Evolutionary conservation across 169 alveolate genomes (phyloP), one percentile per base, ranked within the genome.

Genomic region (Plasmodium blacklocki): DNA sequence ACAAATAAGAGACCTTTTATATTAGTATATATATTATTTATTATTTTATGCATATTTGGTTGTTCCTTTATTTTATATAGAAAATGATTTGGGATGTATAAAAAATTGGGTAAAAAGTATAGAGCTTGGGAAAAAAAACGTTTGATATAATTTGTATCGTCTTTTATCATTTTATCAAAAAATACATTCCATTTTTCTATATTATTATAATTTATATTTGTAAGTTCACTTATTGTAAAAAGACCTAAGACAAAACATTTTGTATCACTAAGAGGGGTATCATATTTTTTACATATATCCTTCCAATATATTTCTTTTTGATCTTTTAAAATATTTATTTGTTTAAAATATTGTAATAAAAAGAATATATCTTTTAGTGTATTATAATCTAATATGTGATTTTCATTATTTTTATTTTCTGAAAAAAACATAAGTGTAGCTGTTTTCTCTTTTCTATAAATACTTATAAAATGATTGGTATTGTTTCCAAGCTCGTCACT

Each of bases 181-280:
- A 64, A 76, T 7, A 18, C 43, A 14, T 76, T 26, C 68, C 62
- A 63, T 26, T 76, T 64, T 14, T 18, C 43, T 12, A 47, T 43
- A 15, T 52, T 47, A 26, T 76, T 68, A 76, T 76, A 76, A 9
- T 64, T 19, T 15, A 19, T 47, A 83, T 68, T 39, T 43, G 45
- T 67, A 18, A 83, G 62, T 68, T 67, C 85, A 14, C 73, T 29
- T 6, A 68, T 14, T 11, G 85, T 54, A 60, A 68, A 83, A 47
- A 83, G 71, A 68, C 91, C 91, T 83, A 67, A 50, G 2, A 83
- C 91, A 60, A 83, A 70, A 47, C 91, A 83, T 56, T 70, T 83
- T 5, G 71, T 18, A 21, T 59, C 74, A 49, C 21, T 54, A 39
- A 83, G 15, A 19, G 91, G 91, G 14, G 70, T 59, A 14, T 83